Percentiles rank a stretch among this genome's conserved stretches.
Evolutionary conservation across 179 eudicot species (phyloP).

Genomic region (Heliamphora pulchella): DNA sequence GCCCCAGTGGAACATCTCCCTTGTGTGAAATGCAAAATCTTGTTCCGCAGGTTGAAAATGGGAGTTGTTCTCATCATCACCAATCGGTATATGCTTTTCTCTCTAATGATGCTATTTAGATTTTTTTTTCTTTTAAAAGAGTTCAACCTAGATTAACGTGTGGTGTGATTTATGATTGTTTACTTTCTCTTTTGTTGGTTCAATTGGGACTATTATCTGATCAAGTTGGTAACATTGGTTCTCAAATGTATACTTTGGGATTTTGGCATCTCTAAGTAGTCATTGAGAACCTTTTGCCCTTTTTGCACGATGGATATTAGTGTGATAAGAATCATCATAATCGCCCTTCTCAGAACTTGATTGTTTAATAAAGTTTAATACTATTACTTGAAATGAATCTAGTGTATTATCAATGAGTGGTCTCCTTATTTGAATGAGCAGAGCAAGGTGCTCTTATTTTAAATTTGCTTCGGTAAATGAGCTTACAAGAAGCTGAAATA

Average conservation of each 20-base stretch:
- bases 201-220: background rate
- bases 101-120: background rate
- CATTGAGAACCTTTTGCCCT: background rate
- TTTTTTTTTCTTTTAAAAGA: background rate
- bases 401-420: background rate
- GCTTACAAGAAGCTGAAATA: background rate
- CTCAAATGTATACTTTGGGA: background rate
- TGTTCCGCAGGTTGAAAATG: conserved; percentile 16
- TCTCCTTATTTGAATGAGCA: background rate
- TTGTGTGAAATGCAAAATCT: conserved; percentile 22
- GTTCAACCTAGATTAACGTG: background rate
- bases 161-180: conserved; percentile 1
- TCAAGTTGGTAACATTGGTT: background rate
- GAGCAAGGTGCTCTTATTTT: too few species aligned
- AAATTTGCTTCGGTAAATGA: too few species aligned
- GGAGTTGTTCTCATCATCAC: conserved; percentile 20
- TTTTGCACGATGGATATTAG: background rate
- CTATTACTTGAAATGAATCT: background rate
- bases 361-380: background rate
- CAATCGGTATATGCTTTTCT: conserved; percentile 24
- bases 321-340: background rate
- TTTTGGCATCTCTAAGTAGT: background rate
- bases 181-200: background rate
- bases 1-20: conserved; percentile 4
- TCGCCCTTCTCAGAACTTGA: background rate